Base-by-base conservation (phyloP, 2,329 filamentous ascomycete species). In the Ophiostoma ulmi region DNA sequence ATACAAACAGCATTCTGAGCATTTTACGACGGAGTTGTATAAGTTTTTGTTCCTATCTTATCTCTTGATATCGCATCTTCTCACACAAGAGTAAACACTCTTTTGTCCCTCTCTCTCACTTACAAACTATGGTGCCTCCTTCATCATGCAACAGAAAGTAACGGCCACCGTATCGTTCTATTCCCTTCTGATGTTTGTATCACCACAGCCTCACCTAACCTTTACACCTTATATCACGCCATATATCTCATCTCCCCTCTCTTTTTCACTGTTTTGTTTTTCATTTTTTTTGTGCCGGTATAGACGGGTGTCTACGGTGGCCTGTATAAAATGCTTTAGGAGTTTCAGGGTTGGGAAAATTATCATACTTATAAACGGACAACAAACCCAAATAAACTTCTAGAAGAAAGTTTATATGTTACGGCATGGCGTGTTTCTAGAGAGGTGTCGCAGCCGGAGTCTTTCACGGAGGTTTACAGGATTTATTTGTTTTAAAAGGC, bases 341-440 rank as follows among this genome's bases (percentile, higher is more conserved):
- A 63, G 58, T 63, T 63, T 63, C 2, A 20, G 58, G 58, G 5
- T 26, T 63, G 58, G 58, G 58, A 63, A 63, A 63, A 63, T 26
- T 31, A 58, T 26, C 26, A 63, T 63, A 17, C 58, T 14, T 63
- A 63, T 63, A 61, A 35, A 63, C 58, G 58, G 35, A 5, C 58
- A 26, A 63, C 58, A 63, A 35, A 63, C 13, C 58, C 52, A 55
- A 63, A 63, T 63, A 63, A 13, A 63, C 26, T 63, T 63, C 35
- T 36, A 63, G 58, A 63, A 31, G 58, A 14, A 10, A 26, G 58
- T 63, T 22, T 26, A 48, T 14, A 17, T 48, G 44, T 44, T 3
- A 6, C 14, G 14, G n/a, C 38, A 66, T 38, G 38, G 31, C 31
- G 20, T 66, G 63, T 31, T 66, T n/a, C 22, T 58, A 11, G n/a